phyloP scores from a whole-genome alignment of 2,329 filamentous ascomycete species.

The Neofusicoccum sp. region DNA sequence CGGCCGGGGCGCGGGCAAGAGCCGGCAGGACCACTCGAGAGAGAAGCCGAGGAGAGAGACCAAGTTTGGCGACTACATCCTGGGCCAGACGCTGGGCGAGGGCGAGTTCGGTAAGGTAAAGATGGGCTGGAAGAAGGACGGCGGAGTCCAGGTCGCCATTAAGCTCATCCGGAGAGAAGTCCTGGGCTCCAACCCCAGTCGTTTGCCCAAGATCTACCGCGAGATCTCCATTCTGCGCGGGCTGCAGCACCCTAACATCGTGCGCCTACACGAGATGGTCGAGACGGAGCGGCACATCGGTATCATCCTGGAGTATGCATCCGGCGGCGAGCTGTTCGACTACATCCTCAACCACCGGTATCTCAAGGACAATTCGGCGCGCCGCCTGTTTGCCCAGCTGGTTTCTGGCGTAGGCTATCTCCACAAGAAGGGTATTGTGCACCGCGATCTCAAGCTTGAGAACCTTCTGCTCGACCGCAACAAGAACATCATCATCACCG shows the following conservation, averaged over 20 bases:
- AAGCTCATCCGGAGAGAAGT: constrained; percentile 94
- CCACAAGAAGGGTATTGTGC: constrained; percentile 98
- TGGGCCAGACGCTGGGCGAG: constrained; percentile 94
- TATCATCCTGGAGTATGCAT: constrained; percentile 97
- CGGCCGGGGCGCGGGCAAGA: constrained; percentile 42
- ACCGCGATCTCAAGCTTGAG: constrained; percentile 94
- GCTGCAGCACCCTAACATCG: constrained; percentile 93
- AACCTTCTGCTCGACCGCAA: constrained; percentile 94
- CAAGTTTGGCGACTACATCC: constrained; percentile 91
- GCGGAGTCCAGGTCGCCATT: constrained; percentile 89
- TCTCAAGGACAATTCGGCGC: constrained; percentile 87
- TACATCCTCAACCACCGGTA: constrained; percentile 97
- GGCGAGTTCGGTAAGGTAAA: constrained; percentile 99
- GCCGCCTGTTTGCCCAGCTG: constrained; percentile 89
- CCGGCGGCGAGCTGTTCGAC: constrained; percentile 95
- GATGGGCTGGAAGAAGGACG: constrained; percentile 95
- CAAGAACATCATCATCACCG: constrained; percentile 98
- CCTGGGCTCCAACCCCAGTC: constrained; percentile 81
- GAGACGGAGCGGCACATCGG: constrained; percentile 96
- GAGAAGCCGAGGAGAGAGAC: constrained; percentile 65
- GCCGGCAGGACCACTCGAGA: constrained; percentile 59
- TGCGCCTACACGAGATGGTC: constrained; percentile 95
- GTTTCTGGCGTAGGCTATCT: constrained; percentile 96
- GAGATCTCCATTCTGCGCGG: constrained; percentile 89
- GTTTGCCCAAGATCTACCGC: constrained; percentile 93